A percentile compares a stretch with the other conserved stretches of the same genome.
These are phyloP conservation scores for Xylaria polymorpha DNA, from an alignment of 2,329 filamentous ascomycete genomes.

Conservation along the genomic window DNA sequence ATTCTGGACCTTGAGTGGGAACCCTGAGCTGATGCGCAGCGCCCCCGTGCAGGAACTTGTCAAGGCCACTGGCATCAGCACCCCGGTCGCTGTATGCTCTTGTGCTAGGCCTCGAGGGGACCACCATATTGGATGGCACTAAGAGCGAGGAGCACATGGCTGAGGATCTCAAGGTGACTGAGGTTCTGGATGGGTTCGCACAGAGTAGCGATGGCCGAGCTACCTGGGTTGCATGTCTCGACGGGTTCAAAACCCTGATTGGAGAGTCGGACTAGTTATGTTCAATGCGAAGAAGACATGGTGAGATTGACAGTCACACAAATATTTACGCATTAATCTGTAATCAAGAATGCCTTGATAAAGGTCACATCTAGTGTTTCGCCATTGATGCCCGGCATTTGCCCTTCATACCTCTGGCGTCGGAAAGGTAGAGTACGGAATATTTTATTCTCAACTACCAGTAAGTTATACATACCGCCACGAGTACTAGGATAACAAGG, in stretches of 20 bases:
- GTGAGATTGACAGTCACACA: constrained; percentile 26
- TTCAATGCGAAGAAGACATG: constrained; percentile 15
- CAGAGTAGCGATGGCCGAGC: constrained; percentile 50
- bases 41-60: constrained; percentile 65
- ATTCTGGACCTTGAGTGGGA: constrained; percentile 66
- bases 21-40: constrained; percentile 54
- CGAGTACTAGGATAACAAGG: too few species aligned
- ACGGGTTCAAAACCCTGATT: constrained; percentile 58
- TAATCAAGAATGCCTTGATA: constrained; percentile 1
- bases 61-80: constrained; percentile 51
- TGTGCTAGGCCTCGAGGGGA: constrained; percentile 59
- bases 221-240: constrained; percentile 62
- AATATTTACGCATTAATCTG: not conserved
- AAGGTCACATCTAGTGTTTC: not conserved
- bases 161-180: constrained; percentile 59
- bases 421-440: too few species aligned
- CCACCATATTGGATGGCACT: constrained; percentile 61
- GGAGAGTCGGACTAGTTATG: constrained; percentile 39
- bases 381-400: not conserved
- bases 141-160: constrained; percentile 60
- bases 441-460: too few species aligned
- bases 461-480: too few species aligned
- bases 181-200: constrained; percentile 51
- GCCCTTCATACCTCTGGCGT: too few species aligned
- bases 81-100: constrained; percentile 61